A percentile compares a stretch with the other conserved stretches of the same genome.
Conservation (phyloP, 306 rosid species). For the Styphnolobium japonicum region DNA sequence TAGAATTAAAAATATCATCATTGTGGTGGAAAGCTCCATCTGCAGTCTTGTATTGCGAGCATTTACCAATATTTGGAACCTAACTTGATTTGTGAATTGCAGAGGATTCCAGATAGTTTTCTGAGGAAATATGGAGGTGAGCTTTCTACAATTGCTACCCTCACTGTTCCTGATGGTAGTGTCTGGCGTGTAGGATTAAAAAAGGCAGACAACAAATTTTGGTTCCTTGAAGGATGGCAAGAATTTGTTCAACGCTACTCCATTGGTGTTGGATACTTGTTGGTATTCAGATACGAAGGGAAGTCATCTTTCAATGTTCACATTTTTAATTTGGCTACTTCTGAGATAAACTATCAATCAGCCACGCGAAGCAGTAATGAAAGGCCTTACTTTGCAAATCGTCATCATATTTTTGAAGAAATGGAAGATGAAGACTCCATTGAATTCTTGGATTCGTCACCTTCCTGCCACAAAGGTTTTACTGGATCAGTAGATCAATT, state of each 20-base stretch:
- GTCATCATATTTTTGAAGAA: constrained; percentile 60
- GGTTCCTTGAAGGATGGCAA: constrained; percentile 84
- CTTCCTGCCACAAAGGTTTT: constrained; percentile 36
- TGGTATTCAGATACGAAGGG: constrained; percentile 81
- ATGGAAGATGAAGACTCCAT: constrained; percentile 75
- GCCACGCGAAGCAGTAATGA: constrained; percentile 37
- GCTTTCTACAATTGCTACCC: constrained; percentile 59
- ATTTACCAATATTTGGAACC: constrained; percentile 19
- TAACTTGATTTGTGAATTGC: constrained; percentile 40
- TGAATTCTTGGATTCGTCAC: constrained; percentile 48
- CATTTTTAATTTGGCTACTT: constrained; percentile 58
- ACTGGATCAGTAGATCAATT: constrained; percentile 46
- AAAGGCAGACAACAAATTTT: constrained; percentile 61
- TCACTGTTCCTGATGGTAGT: constrained; percentile 76
- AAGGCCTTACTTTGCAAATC: constrained; percentile 46
- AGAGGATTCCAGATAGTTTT: constrained; percentile 86
- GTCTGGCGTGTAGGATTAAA: constrained; percentile 75
- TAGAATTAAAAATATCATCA: neutral
- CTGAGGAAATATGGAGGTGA: constrained; percentile 62
- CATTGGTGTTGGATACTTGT: constrained; percentile 65
- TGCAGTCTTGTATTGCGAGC: neutral
- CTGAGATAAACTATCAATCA: constrained; percentile 78
- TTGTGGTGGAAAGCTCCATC: neutral
- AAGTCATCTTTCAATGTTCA: constrained; percentile 69
- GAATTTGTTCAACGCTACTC: constrained; percentile 71